These are phyloP conservation scores for Lepidium aucheri DNA, from an alignment of 345 rosid genomes.

Conservation along the genomic window DNA sequence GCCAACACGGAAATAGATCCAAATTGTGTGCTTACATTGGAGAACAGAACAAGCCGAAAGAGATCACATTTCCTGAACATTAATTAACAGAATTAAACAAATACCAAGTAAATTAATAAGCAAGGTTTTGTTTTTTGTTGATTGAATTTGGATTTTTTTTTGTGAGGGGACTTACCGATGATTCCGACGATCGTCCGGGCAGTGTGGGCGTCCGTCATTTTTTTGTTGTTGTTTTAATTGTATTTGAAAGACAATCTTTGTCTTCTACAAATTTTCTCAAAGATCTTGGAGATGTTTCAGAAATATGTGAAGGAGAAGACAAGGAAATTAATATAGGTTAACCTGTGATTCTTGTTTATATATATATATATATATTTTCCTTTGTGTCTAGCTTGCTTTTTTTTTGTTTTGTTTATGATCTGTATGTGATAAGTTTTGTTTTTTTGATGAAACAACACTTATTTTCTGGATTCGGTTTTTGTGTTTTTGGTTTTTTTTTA, in stretches of 20 bases:
- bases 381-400: not conserved
- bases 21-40: constrained; percentile 47
- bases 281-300: not conserved
- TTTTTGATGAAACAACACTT: not conserved
- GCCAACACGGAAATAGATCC: not conserved
- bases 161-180: constrained; percentile 34
- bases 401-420: not conserved
- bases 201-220: constrained; percentile 16
- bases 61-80: constrained; percentile 59
- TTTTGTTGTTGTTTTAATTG: not conserved
- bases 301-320: not conserved
- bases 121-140: not conserved
- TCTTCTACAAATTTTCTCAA: constrained; percentile 6
- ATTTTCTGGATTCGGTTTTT: constrained; percentile 16
- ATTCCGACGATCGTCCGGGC: constrained; percentile 48
- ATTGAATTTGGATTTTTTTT: not conserved
- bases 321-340: not conserved
- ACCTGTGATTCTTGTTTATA: not conserved
- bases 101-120: not conserved
- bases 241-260: not conserved
- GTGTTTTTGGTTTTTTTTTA: not conserved
- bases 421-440: not conserved
- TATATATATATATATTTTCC: not conserved
- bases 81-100: not conserved
- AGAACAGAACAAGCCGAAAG: constrained; percentile 58